phyloP scores from a whole-genome alignment of 2,329 filamentous ascomycete genomes.

The Aspergillus arachidicola region DNA sequence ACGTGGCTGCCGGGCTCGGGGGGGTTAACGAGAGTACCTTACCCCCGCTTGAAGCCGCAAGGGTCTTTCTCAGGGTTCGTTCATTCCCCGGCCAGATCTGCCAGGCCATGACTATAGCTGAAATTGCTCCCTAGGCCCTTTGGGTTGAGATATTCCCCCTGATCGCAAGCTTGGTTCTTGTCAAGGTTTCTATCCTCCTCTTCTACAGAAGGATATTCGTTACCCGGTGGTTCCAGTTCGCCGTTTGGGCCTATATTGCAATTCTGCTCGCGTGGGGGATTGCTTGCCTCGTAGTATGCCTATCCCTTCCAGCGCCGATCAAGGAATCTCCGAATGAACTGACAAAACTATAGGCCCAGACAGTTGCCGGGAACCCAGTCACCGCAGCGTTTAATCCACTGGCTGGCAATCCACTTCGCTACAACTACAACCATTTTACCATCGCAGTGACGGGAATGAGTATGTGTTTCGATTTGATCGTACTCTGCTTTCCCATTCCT shows the following conservation, averaged over 20 bases:
- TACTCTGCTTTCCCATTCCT: constrained; percentile 7
- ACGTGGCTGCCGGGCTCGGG: no score
- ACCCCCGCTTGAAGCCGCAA: no score
- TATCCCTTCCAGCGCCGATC: neutral
- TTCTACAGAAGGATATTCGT: neutral
- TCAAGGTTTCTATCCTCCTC: neutral
- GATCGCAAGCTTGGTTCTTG: neutral
- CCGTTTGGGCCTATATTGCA: neutral
- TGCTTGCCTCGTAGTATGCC: neutral
- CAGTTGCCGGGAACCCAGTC: no score
- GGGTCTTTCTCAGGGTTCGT: no score
- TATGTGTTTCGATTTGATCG: constrained; percentile 5
- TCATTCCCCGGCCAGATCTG: no score
- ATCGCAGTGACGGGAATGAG: neutral
- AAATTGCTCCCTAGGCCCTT: neutral
- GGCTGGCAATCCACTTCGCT: no score
- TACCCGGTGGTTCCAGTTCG: neutral
- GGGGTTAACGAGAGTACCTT: no score
- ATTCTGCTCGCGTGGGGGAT: constrained; percentile 2
- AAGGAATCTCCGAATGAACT: no score
- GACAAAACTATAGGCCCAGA: no score
- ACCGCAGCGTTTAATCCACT: no score
- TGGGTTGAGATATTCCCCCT: constrained; percentile 7
- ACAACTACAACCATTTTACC: no score
- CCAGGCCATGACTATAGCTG: neutral